phyloP scores from a whole-genome alignment of 441 rosid genomes.

The Adansonia madagascariensis region DNA sequence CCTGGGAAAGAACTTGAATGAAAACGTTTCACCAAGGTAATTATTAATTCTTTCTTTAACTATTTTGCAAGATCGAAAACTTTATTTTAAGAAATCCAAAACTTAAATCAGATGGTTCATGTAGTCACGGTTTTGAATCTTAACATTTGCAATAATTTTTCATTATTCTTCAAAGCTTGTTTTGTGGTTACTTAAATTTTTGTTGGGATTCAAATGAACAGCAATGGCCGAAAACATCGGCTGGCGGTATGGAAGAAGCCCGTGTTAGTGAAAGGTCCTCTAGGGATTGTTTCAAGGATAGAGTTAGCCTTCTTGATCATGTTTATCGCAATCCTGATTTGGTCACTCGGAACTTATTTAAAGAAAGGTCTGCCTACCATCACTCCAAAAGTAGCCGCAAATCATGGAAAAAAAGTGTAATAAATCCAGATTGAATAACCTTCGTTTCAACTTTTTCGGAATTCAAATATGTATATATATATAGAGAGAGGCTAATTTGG shows the following conservation, averaged over 20 bases:
- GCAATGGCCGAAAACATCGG: constrained; percentile 25
- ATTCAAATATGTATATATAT: not conserved
- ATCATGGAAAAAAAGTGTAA: constrained; percentile 43
- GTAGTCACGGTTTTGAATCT: not conserved
- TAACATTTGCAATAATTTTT: too few species aligned
- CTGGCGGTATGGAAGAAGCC: constrained; percentile 47
- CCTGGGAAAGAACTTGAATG: constrained; percentile 34
- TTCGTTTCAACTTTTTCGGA: too few species aligned
- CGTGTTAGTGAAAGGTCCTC: constrained; percentile 61
- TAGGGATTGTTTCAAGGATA: constrained; percentile 61
- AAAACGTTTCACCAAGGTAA: constrained; percentile 30
- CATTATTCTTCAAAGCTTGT: too few species aligned
- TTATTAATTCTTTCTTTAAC: too few species aligned
- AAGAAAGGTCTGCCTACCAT: constrained; percentile 34
- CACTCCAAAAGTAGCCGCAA: constrained; percentile 37
- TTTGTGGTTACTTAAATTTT: too few species aligned
- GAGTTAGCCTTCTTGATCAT: constrained; percentile 56
- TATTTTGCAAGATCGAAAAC: too few species aligned
- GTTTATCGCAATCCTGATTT: constrained; percentile 58
- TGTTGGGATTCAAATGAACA: not conserved
- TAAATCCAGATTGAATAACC: not conserved
- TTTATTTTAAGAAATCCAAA: too few species aligned
- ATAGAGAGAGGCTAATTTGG: not conserved
- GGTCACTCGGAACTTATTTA: constrained; percentile 52
- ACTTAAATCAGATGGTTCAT: too few species aligned